Conservation (phyloP, 495 filamentous ascomycete genomes). For the Penicillium manginii region DNA sequence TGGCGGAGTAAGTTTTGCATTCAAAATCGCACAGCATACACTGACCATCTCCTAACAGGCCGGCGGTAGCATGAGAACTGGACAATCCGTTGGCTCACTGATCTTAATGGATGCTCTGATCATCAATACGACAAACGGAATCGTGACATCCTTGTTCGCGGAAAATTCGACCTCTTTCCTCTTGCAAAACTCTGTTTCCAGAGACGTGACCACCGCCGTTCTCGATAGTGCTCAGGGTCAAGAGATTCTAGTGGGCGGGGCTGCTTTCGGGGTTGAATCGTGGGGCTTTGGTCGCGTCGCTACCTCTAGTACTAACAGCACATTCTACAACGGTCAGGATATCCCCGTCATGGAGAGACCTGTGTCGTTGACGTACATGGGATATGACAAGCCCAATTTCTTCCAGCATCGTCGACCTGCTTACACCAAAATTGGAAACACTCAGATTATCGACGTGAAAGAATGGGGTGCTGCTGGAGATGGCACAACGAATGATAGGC, state of each 20-base stretch:
- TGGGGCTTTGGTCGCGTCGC: conserved; percentile 40
- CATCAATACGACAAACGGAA: conserved; percentile 61
- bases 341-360: no score
- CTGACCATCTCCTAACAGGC: conserved; percentile 16
- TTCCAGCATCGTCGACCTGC: no score
- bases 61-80: conserved; percentile 15
- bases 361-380: no score
- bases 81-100: conserved; percentile 66
- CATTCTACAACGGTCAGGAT: no score
- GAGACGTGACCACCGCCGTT: background rate
- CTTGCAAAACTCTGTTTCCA: conserved; percentile 12
- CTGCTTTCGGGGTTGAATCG: conserved; percentile 34
- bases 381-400: no score
- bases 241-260: background rate
- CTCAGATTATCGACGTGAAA: conserved; percentile 67
- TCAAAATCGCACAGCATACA: no score
- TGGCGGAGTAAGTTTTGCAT: background rate
- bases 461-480: conserved; percentile 70
- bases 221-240: background rate
- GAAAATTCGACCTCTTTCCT: conserved; percentile 30
- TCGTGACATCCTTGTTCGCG: conserved; percentile 50
- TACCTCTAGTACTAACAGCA: no score
- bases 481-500: conserved; percentile 54
- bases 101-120: conserved; percentile 69
- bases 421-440: no score